Percentiles rank a stretch among this genome's conserved stretches.
Conservation (phyloP, 306 rosid genomes). For the Luffa acutangula region DNA sequence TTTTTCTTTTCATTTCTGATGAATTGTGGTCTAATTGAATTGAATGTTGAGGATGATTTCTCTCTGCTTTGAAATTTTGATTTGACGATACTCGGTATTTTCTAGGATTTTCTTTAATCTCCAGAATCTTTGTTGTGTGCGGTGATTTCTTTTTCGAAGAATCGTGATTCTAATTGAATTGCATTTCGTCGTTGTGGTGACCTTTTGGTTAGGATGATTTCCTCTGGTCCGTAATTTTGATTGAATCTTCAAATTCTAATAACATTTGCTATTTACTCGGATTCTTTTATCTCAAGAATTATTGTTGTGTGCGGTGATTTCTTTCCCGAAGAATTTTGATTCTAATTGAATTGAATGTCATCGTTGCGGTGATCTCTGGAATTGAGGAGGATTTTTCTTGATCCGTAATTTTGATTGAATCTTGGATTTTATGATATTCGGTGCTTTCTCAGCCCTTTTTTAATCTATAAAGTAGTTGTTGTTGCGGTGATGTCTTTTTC, state of each 20-base stretch:
- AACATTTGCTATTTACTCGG: too few species aligned
- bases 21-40: neutral
- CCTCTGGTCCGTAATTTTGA: neutral
- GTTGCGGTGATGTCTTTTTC: too few species aligned
- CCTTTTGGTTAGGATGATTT: too few species aligned
- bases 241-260: neutral
- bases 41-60: neutral
- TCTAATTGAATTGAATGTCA: too few species aligned
- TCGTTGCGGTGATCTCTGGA: neutral
- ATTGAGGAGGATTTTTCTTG: neutral
- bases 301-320: neutral
- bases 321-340: too few species aligned
- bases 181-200: neutral
- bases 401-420: neutral
- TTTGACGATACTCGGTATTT: neutral
- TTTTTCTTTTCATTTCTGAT: neutral
- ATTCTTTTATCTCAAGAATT: too few species aligned
- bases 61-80: neutral
- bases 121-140: too few species aligned
- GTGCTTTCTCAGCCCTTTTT: too few species aligned
- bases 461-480: neutral
- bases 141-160: neutral
- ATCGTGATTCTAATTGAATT: neutral
- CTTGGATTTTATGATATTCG: neutral
- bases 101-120: too few species aligned